These are phyloP conservation scores for Cetradonia linearis DNA, from an alignment of 495 filamentous ascomycete species.

Conservation along the genomic window DNA sequence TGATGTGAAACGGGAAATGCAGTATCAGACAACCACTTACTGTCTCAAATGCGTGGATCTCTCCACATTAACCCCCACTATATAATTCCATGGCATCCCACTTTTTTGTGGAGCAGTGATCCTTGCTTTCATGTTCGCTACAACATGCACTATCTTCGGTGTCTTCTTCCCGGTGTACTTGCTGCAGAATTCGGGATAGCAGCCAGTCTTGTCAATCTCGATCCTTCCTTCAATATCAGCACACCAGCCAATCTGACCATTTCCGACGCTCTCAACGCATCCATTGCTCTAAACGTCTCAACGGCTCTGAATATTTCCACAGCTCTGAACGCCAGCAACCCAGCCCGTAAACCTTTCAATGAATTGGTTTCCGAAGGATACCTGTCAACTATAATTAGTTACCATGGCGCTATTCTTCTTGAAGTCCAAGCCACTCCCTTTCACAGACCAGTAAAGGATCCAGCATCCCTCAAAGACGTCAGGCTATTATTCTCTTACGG, in stretches of 20 bases:
- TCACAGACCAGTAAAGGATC: background rate
- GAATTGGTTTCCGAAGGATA: background rate
- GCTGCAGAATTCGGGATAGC: background rate
- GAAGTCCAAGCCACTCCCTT: background rate
- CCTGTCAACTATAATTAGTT: background rate
- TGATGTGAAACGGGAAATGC: background rate
- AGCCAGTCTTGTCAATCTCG: background rate
- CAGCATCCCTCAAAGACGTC: background rate
- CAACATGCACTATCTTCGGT: background rate
- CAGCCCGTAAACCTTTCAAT: background rate
- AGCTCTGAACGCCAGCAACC: background rate
- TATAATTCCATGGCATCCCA: conserved; percentile 6
- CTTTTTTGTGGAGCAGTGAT: background rate
- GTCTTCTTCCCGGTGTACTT: background rate
- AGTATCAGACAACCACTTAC: background rate
- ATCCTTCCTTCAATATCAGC: background rate
- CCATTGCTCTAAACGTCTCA: no score
- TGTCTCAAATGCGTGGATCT: background rate
- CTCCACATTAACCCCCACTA: conserved; percentile 5
- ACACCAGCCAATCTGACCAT: no score
- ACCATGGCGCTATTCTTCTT: background rate
- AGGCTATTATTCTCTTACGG: background rate
- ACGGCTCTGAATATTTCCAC: background rate
- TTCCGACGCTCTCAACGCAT: background rate
- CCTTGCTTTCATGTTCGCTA: background rate